phyloP scores from a whole-genome alignment of 371 early-diverging fungal genomes.

The Apophysomyces ossiformis region DNA sequence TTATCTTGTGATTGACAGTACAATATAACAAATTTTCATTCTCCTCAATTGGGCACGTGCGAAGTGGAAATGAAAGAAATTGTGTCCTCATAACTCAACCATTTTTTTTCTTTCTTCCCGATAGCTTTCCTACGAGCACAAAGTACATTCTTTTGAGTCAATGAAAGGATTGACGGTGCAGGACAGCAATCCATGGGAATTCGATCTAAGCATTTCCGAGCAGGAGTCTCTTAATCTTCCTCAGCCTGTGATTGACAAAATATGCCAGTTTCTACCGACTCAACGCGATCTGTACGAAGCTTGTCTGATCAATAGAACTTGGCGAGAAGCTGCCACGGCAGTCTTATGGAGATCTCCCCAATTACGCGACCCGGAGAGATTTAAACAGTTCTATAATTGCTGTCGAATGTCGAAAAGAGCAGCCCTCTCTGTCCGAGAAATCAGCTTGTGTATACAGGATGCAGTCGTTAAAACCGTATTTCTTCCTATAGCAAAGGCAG shows the following conservation, averaged over 20 bases:
- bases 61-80: too few relatives aligned
- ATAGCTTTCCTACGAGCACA: too few relatives aligned
- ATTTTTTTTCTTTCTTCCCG: too few relatives aligned
- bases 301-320: conserved; percentile 34
- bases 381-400: conserved; percentile 22
- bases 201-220: conserved; percentile 16
- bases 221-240: conserved; percentile 16
- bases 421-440: conserved; percentile 34
- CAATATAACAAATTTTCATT: too few relatives aligned
- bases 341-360: conserved; percentile 42
- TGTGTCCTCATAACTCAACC: too few relatives aligned
- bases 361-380: conserved; percentile 26
- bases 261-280: conserved; percentile 36
- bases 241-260: conserved; percentile 33
- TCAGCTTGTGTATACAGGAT: conserved; percentile 32
- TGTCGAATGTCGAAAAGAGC: conserved; percentile 16
- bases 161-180: neutral
- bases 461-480: conserved; percentile 20
- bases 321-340: conserved; percentile 35
- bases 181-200: conserved; percentile 10
- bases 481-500: conserved; percentile 24
- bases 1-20: too few relatives aligned
- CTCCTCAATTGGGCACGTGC: too few relatives aligned
- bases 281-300: conserved; percentile 32
- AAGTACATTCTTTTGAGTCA: neutral